These are phyloP conservation scores for Leccinum ponderosum DNA, from an alignment of 1,284 basidiomycete genomes.

Conservation along the genomic window DNA sequence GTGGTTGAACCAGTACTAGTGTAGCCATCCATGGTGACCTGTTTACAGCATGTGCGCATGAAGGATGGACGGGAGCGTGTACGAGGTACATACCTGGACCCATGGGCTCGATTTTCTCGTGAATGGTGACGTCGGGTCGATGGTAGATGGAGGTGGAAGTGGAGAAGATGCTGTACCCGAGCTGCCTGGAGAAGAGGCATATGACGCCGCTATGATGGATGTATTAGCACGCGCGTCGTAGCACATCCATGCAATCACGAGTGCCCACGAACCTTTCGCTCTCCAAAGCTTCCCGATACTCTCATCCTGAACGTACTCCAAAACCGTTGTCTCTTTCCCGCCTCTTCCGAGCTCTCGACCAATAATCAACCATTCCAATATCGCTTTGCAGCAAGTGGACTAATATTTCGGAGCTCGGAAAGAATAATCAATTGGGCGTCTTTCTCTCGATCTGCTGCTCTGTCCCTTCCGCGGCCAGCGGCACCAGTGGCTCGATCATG, in stretches of 20 bases:
- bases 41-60: too few species aligned
- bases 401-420: conserved; percentile 47
- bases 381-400: conserved; percentile 48
- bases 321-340: conserved; percentile 30
- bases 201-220: conserved; percentile 48
- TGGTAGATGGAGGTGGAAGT: conserved; percentile 10
- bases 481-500: conserved; percentile 21
- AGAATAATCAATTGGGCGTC: conserved; percentile 45
- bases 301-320: conserved; percentile 50
- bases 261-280: conserved; percentile 56
- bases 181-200: conserved; percentile 31
- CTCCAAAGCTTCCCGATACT: conserved; percentile 61
- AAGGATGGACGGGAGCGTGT: too few species aligned
- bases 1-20: too few species aligned
- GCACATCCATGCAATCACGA: neutral
- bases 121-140: neutral
- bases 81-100: too few species aligned
- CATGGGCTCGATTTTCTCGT: too few species aligned
- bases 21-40: too few species aligned
- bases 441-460: conserved; percentile 22
- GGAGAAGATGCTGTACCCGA: conserved; percentile 2
- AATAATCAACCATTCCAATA: conserved; percentile 83
- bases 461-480: conserved; percentile 31
- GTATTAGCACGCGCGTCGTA: neutral
- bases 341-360: conserved; percentile 62